phyloP scores from a whole-genome alignment of 2,329 filamentous ascomycete species.

The Colletotrichum sp. region DNA sequence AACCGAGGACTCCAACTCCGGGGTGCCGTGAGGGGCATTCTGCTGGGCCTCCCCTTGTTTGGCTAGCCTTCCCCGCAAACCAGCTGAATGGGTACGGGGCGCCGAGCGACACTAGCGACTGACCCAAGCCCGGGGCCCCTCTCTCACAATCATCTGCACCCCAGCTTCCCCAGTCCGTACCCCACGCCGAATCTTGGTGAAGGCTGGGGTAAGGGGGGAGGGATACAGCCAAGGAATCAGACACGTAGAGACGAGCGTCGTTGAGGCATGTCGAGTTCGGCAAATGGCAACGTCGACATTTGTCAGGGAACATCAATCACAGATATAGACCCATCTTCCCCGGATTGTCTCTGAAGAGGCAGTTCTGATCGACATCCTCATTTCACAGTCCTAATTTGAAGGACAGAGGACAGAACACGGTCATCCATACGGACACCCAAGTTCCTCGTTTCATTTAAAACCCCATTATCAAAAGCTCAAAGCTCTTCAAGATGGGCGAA shows the following conservation, averaged over 20 bases:
- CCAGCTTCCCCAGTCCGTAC: background rate
- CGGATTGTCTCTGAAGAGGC: background rate
- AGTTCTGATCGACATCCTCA: background rate
- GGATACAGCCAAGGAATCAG: background rate
- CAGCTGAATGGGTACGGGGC: background rate
- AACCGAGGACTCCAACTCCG: background rate
- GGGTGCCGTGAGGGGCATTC: background rate
- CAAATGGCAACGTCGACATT: background rate
- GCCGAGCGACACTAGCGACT: background rate
- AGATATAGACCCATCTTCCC: conserved; percentile 3
- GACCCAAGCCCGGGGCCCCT: conserved; percentile 3
- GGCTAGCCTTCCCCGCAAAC: conserved; percentile 2
- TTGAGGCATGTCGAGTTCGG: background rate
- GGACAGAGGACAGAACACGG: background rate
- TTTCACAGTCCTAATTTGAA: background rate
- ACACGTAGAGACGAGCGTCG: background rate
- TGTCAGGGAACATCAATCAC: background rate
- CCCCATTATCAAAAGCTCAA: background rate
- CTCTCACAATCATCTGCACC: background rate
- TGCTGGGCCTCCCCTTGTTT: background rate
- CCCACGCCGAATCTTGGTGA: background rate
- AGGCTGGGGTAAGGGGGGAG: background rate
- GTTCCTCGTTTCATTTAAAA: background rate
- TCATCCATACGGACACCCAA: background rate
- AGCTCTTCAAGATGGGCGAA: background rate